Percentiles rank a stretch among this genome's conserved stretches.
These are phyloP conservation scores for Pythium diclinum DNA, from an alignment of 352 stramenopile genomes.

Conservation along the genomic window DNA sequence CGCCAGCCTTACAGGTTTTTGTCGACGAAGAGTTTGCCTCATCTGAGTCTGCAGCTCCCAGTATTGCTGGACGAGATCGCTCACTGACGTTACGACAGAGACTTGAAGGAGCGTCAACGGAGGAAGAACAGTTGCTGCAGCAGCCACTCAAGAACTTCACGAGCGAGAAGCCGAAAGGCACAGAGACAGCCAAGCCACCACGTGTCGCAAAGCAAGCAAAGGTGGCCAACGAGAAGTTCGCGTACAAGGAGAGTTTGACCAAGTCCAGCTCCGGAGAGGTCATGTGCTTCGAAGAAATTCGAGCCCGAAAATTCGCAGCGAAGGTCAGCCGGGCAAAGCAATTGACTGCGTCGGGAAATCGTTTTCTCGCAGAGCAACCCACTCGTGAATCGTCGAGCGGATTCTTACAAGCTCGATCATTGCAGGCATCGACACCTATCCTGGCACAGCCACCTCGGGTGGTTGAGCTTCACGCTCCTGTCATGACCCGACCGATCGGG, in stretches of 20 bases:
- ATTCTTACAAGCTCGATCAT: background rate
- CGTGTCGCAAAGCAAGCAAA: conserved; percentile 9
- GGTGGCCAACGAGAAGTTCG: conserved; percentile 26
- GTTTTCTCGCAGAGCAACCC: conserved; percentile 16
- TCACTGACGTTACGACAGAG: conserved; percentile 70
- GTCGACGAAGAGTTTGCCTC: conserved; percentile 64
- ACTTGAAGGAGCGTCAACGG: conserved; percentile 59
- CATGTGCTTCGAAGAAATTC: conserved; percentile 81
- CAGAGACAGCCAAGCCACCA: conserved; percentile 7
- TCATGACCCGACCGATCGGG: background rate
- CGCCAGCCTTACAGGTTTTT: conserved; percentile 68
- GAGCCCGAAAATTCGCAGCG: conserved; percentile 28
- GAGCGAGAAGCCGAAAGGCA: conserved; percentile 10
- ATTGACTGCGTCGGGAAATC: conserved; percentile 4
- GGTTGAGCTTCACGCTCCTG: background rate
- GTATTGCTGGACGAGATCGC: conserved; percentile 35
- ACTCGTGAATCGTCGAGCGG: background rate
- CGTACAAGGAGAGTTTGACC: conserved; percentile 45
- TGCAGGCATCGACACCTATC: background rate
- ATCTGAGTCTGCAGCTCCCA: conserved; percentile 13
- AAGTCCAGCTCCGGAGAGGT: conserved; percentile 40
- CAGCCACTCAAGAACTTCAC: conserved; percentile 80
- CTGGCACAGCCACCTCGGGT: background rate
- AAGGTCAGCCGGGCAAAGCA: conserved; percentile 2
- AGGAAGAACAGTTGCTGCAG: conserved; percentile 71